phyloP scores from a whole-genome alignment of 2,329 filamentous ascomycete genomes.

The Graphiopsis chlorocephala region DNA sequence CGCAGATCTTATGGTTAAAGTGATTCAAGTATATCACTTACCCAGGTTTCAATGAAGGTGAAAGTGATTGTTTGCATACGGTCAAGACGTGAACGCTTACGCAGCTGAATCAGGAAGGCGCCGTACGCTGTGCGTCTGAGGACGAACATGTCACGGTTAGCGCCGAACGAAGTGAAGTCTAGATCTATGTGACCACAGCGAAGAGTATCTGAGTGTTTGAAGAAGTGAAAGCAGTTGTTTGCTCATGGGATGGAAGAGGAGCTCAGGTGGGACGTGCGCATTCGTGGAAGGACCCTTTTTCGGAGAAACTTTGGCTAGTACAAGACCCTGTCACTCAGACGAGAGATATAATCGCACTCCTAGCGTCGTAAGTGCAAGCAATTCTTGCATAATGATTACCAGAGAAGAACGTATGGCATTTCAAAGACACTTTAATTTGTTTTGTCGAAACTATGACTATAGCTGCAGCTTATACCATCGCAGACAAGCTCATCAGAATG shows the following conservation, averaged over 20 bases:
- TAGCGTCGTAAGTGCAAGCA: background rate
- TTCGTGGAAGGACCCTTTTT: background rate
- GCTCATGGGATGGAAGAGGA: background rate
- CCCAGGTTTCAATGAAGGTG: background rate
- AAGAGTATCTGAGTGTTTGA: background rate
- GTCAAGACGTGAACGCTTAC: background rate
- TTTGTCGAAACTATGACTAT: too few relatives aligned
- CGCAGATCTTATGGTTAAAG: background rate
- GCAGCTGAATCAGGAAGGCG: background rate
- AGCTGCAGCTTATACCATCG: too few relatives aligned
- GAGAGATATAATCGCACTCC: background rate
- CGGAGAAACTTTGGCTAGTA: background rate
- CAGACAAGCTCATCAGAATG: too few relatives aligned
- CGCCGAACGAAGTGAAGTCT: background rate
- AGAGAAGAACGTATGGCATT: too few relatives aligned
- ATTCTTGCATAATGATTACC: too few relatives aligned
- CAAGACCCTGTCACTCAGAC: background rate
- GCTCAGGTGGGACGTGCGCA: background rate
- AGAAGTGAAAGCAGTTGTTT: background rate
- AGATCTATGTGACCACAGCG: background rate
- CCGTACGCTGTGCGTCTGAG: background rate
- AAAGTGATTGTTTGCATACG: background rate
- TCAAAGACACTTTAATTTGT: too few relatives aligned
- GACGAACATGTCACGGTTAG: accelerated
- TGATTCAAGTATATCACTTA: background rate